A percentile compares a stretch with the other conserved stretches of the same genome.
Evolutionary conservation across 1,284 basidiomycete species (phyloP).

Genomic region (Microbotryomycetes sp.): DNA sequence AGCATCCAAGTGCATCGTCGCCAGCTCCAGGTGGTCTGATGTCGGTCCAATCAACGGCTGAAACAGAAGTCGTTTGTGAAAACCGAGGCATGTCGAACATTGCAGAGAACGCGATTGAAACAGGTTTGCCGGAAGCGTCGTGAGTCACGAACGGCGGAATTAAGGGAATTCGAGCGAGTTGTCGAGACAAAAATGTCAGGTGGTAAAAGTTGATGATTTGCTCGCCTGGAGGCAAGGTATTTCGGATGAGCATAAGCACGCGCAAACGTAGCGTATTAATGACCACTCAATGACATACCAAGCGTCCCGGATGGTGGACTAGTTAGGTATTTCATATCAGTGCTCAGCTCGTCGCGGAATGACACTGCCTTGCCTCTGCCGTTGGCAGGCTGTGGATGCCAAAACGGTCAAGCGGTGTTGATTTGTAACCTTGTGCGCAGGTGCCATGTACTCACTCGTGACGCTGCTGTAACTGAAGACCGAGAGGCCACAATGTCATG

Average conservation of each 20-base stretch:
- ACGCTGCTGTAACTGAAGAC: not conserved
- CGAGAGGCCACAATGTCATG: slow-evolving; percentile 14
- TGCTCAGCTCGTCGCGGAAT: slow-evolving; percentile 24
- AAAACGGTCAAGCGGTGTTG: no score
- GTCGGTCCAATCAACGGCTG: slow-evolving; percentile 27
- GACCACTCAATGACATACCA: slow-evolving; percentile 17
- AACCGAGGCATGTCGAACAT: slow-evolving; percentile 30
- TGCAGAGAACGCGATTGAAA: slow-evolving; percentile 12
- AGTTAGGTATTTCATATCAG: slow-evolving; percentile 21
- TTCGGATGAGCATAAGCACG: not conserved
- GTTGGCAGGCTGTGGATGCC: not conserved
- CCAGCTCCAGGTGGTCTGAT: slow-evolving; percentile 16
- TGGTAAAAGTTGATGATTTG: slow-evolving; percentile 31
- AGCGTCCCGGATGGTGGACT: slow-evolving; percentile 25
- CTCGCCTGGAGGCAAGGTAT: slow-evolving; percentile 11
- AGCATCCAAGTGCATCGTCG: slow-evolving; percentile 28
- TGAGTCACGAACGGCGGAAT: slow-evolving; percentile 16
- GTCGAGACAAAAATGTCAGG: slow-evolving; percentile 20
- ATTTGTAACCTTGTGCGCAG: not conserved
- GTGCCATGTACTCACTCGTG: not conserved
- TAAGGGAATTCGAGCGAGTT: slow-evolving; percentile 23
- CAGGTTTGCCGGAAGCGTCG: not conserved
- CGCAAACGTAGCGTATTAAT: not conserved
- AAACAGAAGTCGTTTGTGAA: slow-evolving; percentile 7
- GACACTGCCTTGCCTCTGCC: slow-evolving; percentile 3